A percentile compares a stretch with the other conserved stretches of the same genome.
Evolutionary conservation across 2,329 filamentous ascomycete species (phyloP).

Genomic region (Aspergillus sp.): DNA sequence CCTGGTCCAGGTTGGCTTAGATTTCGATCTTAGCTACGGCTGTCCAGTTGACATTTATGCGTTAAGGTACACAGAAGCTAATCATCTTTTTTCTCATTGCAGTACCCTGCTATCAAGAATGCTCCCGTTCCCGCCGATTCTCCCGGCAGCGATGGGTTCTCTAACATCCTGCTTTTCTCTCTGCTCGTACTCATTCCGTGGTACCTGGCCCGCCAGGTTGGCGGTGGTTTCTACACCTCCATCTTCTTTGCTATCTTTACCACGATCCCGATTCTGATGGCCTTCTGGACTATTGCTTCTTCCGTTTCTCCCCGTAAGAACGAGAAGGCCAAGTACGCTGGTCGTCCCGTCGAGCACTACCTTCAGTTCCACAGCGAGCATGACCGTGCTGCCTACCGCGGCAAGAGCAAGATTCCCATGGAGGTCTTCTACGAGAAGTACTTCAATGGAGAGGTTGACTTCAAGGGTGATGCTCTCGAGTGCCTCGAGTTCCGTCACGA

Average conservation of each 20-base stretch:
- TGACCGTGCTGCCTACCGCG: slow-evolving; percentile 41
- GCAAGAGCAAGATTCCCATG: slow-evolving; percentile 45
- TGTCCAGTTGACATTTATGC: no score
- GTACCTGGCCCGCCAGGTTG: slow-evolving; percentile 75
- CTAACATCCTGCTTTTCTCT: slow-evolving; percentile 67
- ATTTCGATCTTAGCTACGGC: neutral
- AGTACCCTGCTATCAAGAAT: slow-evolving; percentile 91
- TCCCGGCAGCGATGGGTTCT: slow-evolving; percentile 77
- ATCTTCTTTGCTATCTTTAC: slow-evolving; percentile 79
- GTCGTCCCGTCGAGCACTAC: slow-evolving; percentile 85
- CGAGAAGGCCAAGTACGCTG: slow-evolving; percentile 82
- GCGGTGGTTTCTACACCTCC: slow-evolving; percentile 79
- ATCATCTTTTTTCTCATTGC: slow-evolving; percentile 13
- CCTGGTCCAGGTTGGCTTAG: neutral
- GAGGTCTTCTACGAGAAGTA: slow-evolving; percentile 98
- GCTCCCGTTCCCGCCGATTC: slow-evolving; percentile 86
- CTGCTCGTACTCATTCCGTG: slow-evolving; percentile 65
- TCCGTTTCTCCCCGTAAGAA: slow-evolving; percentile 80
- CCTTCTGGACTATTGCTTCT: slow-evolving; percentile 76
- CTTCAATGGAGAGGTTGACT: slow-evolving; percentile 88
- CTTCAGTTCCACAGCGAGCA: slow-evolving; percentile 44
- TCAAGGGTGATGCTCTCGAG: slow-evolving; percentile 89
- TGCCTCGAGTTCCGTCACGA: slow-evolving; percentile 91
- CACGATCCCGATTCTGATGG: slow-evolving; percentile 68
- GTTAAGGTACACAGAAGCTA: slow-evolving; percentile 6